Percentiles rank a stretch among this genome's conserved stretches.
Conservation (phyloP, 805 yeast genomes). For the Metschnikowia similis region DNA sequence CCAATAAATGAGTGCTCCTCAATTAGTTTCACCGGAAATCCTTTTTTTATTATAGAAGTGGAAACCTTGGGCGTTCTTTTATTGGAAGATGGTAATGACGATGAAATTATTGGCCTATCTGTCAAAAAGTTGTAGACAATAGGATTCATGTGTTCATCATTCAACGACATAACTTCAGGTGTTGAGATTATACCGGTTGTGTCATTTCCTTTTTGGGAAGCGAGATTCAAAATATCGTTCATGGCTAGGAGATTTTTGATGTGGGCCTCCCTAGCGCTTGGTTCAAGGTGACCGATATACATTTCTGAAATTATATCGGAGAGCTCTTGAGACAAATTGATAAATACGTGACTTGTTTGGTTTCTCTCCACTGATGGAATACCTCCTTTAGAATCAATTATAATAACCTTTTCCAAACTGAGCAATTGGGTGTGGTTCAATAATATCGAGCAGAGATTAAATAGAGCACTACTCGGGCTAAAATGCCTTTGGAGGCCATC, state of each 20-base stretch:
- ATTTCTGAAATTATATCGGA: conserved; percentile 62
- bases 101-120: conserved; percentile 84
- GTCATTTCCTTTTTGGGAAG: conserved; percentile 44
- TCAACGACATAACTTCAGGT: conserved; percentile 62
- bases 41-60: conserved; percentile 78
- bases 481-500: conserved; percentile 24
- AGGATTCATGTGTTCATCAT: conserved; percentile 64
- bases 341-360: conserved; percentile 79
- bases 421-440: conserved; percentile 28
- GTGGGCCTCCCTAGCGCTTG: conserved; percentile 49
- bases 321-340: conserved; percentile 81
- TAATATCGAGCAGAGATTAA: conserved; percentile 23
- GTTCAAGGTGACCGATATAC: conserved; percentile 49
- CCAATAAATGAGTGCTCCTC: conserved; percentile 24
- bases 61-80: conserved; percentile 57
- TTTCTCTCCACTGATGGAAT: conserved; percentile 82
- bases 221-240: conserved; percentile 48
- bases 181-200: conserved; percentile 87
- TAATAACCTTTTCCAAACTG: conserved; percentile 77
- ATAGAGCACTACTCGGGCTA: conserved; percentile 22
- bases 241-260: conserved; percentile 63
- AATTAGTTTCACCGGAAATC: conserved; percentile 53
- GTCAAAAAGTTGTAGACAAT: conserved; percentile 85
- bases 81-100: conserved; percentile 71
- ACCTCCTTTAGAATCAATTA: conserved; percentile 82